Evolutionary conservation across 306 rosid genomes (phyloP).

Genomic region (Cicer judaicum): DNA sequence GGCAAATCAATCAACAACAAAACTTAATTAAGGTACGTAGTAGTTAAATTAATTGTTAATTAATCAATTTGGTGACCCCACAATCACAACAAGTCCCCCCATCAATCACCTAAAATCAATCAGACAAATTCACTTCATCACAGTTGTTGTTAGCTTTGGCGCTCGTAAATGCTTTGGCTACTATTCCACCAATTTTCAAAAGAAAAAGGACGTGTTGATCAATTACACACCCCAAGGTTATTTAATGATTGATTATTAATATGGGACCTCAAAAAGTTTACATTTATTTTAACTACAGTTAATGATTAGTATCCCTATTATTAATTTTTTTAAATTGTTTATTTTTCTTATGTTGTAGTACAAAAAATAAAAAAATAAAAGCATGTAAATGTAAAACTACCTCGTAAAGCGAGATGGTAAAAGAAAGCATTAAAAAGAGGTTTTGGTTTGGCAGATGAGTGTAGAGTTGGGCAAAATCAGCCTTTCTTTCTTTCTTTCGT

Average conservation of each 20-base stretch:
- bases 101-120: slow-evolving; percentile 6
- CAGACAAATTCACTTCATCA: slow-evolving; percentile 34
- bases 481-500: slow-evolving; percentile 58
- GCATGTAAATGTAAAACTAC: slow-evolving; percentile 18
- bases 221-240: slow-evolving; percentile 9
- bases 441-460: slow-evolving; percentile 53
- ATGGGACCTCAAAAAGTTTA: slow-evolving; percentile 21
- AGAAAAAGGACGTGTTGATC: slow-evolving; percentile 9
- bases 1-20: slow-evolving; percentile 12
- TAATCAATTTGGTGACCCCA: slow-evolving; percentile 24
- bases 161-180: slow-evolving; percentile 1
- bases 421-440: not conserved
- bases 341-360: not conserved
- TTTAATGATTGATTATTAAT: slow-evolving; percentile 25
- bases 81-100: not conserved
- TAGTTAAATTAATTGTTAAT: slow-evolving; percentile 1
- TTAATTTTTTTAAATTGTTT: not conserved
- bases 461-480: slow-evolving; percentile 57
- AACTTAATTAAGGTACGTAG: slow-evolving; percentile 8
- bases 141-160: slow-evolving; percentile 26
- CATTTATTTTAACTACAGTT: slow-evolving; percentile 28
- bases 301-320: slow-evolving; percentile 15
- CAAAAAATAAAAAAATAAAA: not conserved
- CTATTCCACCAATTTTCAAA: slow-evolving; percentile 9
- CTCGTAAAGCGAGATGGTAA: slow-evolving; percentile 52